phyloP scores from a whole-genome alignment of 2,329 filamentous ascomycete species.

The Fusarium sacchari region DNA sequence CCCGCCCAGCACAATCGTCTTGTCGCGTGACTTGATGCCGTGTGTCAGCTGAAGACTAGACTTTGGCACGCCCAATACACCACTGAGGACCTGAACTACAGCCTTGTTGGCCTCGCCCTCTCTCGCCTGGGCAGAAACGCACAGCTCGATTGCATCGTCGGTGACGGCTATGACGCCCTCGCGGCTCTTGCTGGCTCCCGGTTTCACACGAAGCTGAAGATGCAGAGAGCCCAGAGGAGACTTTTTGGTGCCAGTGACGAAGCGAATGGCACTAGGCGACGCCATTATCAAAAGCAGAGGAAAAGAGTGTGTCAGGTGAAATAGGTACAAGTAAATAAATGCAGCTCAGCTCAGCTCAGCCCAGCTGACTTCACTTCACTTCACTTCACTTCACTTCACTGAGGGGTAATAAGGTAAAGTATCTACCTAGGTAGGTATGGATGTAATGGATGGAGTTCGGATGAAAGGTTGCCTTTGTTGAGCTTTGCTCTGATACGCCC shows the following conservation, averaged over 20 bases:
- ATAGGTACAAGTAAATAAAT: background rate
- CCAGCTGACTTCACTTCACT: background rate
- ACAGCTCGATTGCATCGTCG: constrained; percentile 68
- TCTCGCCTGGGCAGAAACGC: constrained; percentile 71
- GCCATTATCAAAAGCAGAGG: constrained; percentile 35
- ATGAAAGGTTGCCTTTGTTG: background rate
- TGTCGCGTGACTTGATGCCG: constrained; percentile 72
- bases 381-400: background rate
- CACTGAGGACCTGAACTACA: constrained; percentile 69
- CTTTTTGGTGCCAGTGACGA: constrained; percentile 60
- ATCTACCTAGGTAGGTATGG: too few species aligned
- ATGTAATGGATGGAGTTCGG: background rate
- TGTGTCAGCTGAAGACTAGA: constrained; percentile 70
- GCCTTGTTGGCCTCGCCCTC: constrained; percentile 77
- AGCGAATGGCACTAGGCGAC: constrained; percentile 53
- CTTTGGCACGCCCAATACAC: constrained; percentile 69
- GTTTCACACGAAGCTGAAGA: constrained; percentile 73
- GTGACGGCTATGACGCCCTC: constrained; percentile 69
- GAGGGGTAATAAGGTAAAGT: constrained; percentile 15
- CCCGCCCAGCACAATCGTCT: constrained; percentile 62
- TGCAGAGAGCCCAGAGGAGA: constrained; percentile 60
- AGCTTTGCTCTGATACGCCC: background rate
- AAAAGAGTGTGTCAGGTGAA: background rate
- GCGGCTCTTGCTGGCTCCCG: constrained; percentile 68
- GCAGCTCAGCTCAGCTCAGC: background rate